phyloP scores from a whole-genome alignment of 108 stramenopile species.

The Ochromonas danica region DNA sequence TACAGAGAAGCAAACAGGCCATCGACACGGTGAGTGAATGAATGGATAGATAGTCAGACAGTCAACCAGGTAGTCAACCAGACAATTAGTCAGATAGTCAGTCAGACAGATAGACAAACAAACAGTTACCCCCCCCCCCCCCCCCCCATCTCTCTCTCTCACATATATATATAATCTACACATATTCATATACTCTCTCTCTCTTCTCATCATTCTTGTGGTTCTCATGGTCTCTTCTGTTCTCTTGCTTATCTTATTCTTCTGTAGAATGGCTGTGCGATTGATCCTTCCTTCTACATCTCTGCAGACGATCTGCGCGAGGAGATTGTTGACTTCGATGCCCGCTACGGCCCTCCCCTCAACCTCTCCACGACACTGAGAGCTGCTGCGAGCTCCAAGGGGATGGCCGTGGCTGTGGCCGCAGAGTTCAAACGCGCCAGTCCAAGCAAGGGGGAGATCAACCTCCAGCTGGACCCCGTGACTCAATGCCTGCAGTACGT shows the following conservation, averaged over 20 bases:
- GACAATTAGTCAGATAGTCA: no score
- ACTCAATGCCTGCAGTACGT: slow-evolving; percentile 78
- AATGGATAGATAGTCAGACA: no score
- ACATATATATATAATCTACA: background rate
- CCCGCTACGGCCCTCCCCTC: slow-evolving; percentile 21
- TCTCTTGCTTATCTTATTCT: background rate
- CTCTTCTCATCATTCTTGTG: no score
- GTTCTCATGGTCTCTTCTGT: no score
- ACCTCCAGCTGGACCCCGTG: slow-evolving; percentile 55
- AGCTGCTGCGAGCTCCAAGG: background rate
- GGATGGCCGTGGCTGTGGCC: slow-evolving; percentile 63
- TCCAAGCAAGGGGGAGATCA: slow-evolving; percentile 90
- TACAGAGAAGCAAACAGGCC: background rate
- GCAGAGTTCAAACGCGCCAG: slow-evolving; percentile 98
- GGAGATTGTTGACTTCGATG: background rate
- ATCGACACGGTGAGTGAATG: background rate
- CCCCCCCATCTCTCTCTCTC: no score
- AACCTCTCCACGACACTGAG: background rate
- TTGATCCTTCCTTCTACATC: background rate
- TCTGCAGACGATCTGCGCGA: background rate
- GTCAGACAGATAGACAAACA: no score
- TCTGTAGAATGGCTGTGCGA: background rate
- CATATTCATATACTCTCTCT: no score
- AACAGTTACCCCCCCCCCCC: no score
- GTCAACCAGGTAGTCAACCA: no score